Evolutionary conservation across 1,284 basidiomycete genomes (phyloP).

Genomic region (Rhodotorula glutinis): DNA sequence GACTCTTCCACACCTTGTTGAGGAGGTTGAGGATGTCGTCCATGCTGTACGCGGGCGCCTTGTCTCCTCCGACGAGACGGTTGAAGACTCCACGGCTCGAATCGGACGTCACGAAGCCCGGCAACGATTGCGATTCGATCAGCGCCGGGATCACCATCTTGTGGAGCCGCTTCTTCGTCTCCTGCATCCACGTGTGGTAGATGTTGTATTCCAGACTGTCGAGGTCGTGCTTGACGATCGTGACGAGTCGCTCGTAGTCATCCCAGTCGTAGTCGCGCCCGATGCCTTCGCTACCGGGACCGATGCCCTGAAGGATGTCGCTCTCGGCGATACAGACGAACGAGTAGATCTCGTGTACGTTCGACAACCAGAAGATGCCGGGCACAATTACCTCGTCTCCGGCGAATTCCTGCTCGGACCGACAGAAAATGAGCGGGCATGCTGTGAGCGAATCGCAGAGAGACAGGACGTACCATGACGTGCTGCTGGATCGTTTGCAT

Average conservation of each 20-base stretch:
- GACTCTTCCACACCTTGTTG: constrained; percentile 97
- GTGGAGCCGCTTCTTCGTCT: constrained; percentile 91
- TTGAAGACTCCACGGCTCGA: constrained; percentile 86
- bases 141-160: constrained; percentile 99
- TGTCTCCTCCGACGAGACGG: constrained; percentile 77
- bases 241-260: constrained; percentile 92
- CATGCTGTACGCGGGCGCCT: constrained; percentile 89
- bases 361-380: constrained; percentile 98
- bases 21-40: constrained; percentile 96
- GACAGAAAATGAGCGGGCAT: not conserved
- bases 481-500: constrained; percentile 98
- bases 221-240: constrained; percentile 96
- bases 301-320: constrained; percentile 97
- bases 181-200: constrained; percentile 99
- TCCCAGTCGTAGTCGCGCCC: constrained; percentile 94
- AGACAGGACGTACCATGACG: constrained; percentile 74
- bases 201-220: constrained; percentile 99
- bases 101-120: constrained; percentile 95
- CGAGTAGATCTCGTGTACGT: constrained; percentile 99
- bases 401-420: constrained; percentile 58
- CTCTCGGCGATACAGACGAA: constrained; percentile 98
- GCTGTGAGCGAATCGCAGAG: too few species aligned
- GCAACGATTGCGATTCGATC: constrained; percentile 95
- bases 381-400: constrained; percentile 94
- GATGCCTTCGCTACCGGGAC: constrained; percentile 82